Conservation (phyloP, 2,329 filamentous ascomycete genomes). For the Monosporascus sp. region DNA sequence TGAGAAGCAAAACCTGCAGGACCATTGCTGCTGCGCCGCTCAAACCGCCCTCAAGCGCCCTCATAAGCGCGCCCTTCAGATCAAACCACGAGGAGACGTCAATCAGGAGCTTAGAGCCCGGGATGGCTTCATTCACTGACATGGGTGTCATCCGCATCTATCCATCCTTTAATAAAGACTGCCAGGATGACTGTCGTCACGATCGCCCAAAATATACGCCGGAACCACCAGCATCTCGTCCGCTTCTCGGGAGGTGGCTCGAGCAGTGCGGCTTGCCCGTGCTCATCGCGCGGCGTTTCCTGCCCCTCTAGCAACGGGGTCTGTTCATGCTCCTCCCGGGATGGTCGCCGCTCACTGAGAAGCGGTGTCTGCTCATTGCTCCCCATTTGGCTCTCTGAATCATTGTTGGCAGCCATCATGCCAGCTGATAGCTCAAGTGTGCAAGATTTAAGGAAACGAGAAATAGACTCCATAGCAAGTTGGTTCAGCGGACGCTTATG, state of each 20-base stretch:
- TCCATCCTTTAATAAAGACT: conserved; percentile 41
- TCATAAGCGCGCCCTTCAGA: conserved; percentile 36
- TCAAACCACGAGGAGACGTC: conserved; percentile 33
- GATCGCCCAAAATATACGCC: conserved; percentile 33
- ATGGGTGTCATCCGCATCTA: conserved; percentile 37
- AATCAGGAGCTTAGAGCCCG: background rate
- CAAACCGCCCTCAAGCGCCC: conserved; percentile 40
- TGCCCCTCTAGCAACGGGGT: background rate
- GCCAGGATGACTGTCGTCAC: conserved; percentile 25
- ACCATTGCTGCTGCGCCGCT: conserved; percentile 46
- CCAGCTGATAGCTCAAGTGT: background rate
- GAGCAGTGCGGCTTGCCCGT: conserved; percentile 15
- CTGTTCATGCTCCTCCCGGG: background rate
- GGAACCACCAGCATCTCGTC: conserved; percentile 26
- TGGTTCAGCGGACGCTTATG: no score
- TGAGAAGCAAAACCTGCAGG: conserved; percentile 41
- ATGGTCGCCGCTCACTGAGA: background rate
- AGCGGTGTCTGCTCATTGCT: conserved; percentile 3
- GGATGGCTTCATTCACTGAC: conserved; percentile 19
- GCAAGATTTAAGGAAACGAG: background rate
- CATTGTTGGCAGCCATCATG: background rate
- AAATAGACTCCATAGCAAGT: background rate
- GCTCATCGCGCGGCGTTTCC: conserved; percentile 5
- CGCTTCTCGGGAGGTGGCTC: conserved; percentile 9
- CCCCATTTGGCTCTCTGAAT: background rate